Evolutionary conservation across 75 land plant genomes (phyloP).

Genomic region (Selaginella moellendorffii): DNA sequence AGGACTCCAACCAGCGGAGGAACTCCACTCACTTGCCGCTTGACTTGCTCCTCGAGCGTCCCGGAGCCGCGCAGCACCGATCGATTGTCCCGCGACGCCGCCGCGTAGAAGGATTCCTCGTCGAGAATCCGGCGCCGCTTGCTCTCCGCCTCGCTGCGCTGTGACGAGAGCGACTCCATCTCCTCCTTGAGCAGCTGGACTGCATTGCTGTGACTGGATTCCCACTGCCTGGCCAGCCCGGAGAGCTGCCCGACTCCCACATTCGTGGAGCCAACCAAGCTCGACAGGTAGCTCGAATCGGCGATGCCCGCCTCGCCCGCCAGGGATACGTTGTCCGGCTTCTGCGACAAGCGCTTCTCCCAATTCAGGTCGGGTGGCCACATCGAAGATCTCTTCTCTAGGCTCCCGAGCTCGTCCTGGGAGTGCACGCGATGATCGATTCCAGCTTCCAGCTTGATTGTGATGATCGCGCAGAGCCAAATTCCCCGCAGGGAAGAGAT

Average conservation of each 20-base stretch:
- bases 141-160: conserved; percentile 42
- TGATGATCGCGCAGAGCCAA: too few species aligned
- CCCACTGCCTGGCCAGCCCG: conserved; percentile 48
- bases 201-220: conserved; percentile 57
- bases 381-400: too few species aligned
- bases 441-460: too few species aligned
- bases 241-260: conserved; percentile 45
- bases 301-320: not conserved
- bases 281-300: not conserved
- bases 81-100: conserved; percentile 28
- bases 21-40: not conserved
- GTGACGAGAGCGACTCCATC: conserved; percentile 39
- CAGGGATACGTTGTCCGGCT: not conserved
- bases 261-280: not conserved
- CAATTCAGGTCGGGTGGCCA: not conserved
- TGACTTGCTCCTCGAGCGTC: conserved; percentile 7
- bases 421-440: too few species aligned
- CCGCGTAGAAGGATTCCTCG: conserved; percentile 42
- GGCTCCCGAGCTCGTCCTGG: too few species aligned
- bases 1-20: not conserved
- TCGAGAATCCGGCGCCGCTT: conserved; percentile 55
- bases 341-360: not conserved
- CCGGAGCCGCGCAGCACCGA: conserved; percentile 13
- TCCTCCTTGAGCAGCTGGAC: conserved; percentile 59
- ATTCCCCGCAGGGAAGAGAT: too few species aligned